A percentile compares a stretch with the other conserved stretches of the same genome.
phyloP scores from a whole-genome alignment of 2,329 filamentous ascomycete genomes.

The Apiospora koreana region DNA sequence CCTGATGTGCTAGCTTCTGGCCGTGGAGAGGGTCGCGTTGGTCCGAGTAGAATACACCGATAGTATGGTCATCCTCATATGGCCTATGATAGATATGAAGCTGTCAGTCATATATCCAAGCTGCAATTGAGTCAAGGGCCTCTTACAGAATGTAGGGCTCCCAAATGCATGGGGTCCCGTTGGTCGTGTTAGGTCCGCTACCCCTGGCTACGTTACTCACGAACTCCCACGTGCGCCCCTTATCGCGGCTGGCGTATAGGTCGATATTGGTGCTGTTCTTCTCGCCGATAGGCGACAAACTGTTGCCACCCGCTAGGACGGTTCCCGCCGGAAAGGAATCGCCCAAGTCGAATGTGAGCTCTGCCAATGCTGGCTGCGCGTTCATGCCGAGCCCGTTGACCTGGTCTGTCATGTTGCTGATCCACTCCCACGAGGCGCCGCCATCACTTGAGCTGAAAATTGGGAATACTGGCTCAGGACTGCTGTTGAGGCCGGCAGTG shows the following conservation, averaged over 20 bases:
- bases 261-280: not conserved
- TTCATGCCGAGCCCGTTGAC: not conserved
- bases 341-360: not conserved
- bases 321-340: not conserved
- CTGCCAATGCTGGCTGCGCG: not conserved
- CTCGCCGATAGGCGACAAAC: not conserved
- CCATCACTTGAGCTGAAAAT: not conserved
- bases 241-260: not conserved
- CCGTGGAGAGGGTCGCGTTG: not conserved
- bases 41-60: not conserved
- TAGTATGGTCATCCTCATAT: not conserved
- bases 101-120: not conserved
- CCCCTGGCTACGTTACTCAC: not conserved
- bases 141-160: not conserved
- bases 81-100: not conserved
- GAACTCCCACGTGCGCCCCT: not conserved
- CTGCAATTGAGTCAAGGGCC: not conserved
- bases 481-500: not conserved
- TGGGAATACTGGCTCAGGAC: not conserved
- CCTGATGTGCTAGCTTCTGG: not conserved
- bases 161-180: not conserved
- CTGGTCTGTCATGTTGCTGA: not conserved
- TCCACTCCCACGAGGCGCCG: not conserved
- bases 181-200: not conserved
- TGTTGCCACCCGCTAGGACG: not conserved